Conservation (phyloP, 495 filamentous ascomycete species). For the Aspergillus coremiiformis region DNA sequence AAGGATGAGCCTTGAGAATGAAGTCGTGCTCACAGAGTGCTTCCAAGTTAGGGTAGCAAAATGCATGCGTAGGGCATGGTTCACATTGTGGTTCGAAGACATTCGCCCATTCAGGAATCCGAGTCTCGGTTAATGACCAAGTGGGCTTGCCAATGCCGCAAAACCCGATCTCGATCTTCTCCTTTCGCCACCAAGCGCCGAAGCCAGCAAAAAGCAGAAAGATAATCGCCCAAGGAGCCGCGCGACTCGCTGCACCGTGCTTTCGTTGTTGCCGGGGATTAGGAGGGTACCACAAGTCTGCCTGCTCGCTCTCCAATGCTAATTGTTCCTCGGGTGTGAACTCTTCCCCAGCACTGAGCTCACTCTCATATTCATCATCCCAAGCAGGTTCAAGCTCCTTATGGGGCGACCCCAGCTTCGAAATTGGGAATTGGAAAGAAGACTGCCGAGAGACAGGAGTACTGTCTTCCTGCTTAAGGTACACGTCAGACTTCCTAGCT, state of each 20-base stretch:
- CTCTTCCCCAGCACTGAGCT: conserved; percentile 68
- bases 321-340: conserved; percentile 87
- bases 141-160: conserved; percentile 75
- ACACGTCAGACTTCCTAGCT: conserved; percentile 28
- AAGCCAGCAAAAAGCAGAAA: conserved; percentile 62
- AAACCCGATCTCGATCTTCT: conserved; percentile 91
- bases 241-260: conserved; percentile 30
- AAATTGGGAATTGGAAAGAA: conserved; percentile 43
- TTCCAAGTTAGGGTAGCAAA: conserved; percentile 70
- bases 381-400: conserved; percentile 31
- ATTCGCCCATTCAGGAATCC: conserved; percentile 59
- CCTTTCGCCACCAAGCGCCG: conserved; percentile 78
- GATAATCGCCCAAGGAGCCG: conserved; percentile 59
- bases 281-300: conserved; percentile 21
- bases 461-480: conserved; percentile 31
- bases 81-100: conserved; percentile 76
- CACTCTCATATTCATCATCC: conserved; percentile 38
- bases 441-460: conserved; percentile 29
- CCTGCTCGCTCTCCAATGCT: conserved; percentile 59
- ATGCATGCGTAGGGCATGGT: conserved; percentile 84
- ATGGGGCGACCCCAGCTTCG: conserved; percentile 22
- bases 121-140: conserved; percentile 43
- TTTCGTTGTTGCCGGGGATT: conserved; percentile 28
- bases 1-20: conserved; percentile 73
- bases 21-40: conserved; percentile 82